Conservation (phyloP, 352 stramenopile genomes). For the Peronosclerospora sorghi region DNA sequence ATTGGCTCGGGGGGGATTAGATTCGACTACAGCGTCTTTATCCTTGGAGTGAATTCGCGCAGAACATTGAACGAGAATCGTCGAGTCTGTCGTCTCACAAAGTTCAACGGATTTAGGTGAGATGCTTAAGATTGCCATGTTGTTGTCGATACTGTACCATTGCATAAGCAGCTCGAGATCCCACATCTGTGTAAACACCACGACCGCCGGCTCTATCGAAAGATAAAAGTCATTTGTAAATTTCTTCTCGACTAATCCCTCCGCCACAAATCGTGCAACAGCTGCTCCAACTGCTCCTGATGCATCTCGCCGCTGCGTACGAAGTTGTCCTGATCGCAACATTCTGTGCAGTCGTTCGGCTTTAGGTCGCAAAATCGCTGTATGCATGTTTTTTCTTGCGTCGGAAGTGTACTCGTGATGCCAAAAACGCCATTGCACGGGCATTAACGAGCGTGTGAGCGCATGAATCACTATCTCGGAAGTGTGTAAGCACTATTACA, state of each 20-base stretch:
- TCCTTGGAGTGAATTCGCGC: constrained; percentile 67
- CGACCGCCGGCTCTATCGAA: constrained; percentile 42
- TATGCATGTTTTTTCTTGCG: constrained; percentile 49
- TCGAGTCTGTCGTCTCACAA: constrained; percentile 21
- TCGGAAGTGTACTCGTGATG: constrained; percentile 47
- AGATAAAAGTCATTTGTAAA: constrained; percentile 57
- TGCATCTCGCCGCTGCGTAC: constrained; percentile 38
- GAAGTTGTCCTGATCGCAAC: constrained; percentile 42
- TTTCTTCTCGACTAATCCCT: constrained; percentile 45
- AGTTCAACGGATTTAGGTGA: constrained; percentile 46
- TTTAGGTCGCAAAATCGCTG: constrained; percentile 45
- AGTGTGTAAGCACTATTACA: too few species aligned
- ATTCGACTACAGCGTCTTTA: constrained; percentile 51
- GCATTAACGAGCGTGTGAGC: constrained; percentile 41
- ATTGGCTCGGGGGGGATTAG: constrained; percentile 63
- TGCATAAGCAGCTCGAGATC: constrained; percentile 64
- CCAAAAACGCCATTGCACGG: constrained; percentile 23
- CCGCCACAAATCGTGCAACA: constrained; percentile 43
- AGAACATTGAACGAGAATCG: constrained; percentile 60
- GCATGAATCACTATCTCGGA: too few species aligned
- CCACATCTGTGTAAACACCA: constrained; percentile 66
- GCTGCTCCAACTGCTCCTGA: constrained; percentile 39
- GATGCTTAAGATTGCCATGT: constrained; percentile 70
- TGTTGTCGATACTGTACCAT: constrained; percentile 72
- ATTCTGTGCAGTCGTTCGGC: constrained; percentile 33